Conservation (phyloP, 805 yeast genomes). For the Yamadazyma scolyti region DNA sequence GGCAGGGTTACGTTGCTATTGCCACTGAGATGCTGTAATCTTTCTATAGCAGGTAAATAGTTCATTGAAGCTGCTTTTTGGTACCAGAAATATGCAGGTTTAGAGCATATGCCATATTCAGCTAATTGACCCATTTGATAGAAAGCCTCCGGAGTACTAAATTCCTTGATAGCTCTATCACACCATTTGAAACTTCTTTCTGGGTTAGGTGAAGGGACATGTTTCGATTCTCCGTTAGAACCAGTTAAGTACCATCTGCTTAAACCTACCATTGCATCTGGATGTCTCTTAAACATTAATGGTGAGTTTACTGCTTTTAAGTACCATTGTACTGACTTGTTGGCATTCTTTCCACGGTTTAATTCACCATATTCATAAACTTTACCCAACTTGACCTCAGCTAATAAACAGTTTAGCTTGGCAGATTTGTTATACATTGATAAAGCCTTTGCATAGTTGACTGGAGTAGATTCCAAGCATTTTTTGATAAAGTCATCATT, state of each 20-base stretch:
- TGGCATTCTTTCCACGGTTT: slow-evolving; percentile 34
- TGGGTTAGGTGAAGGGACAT: slow-evolving; percentile 33
- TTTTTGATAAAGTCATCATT: slow-evolving; percentile 33
- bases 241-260: slow-evolving; percentile 39
- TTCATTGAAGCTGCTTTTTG: slow-evolving; percentile 33
- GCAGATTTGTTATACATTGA: slow-evolving; percentile 41
- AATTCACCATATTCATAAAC: slow-evolving; percentile 42
- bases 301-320: slow-evolving; percentile 40
- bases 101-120: slow-evolving; percentile 29
- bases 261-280: slow-evolving; percentile 44
- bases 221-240: slow-evolving; percentile 28
- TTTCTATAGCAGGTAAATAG: slow-evolving; percentile 23
- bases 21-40: slow-evolving; percentile 11
- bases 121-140: slow-evolving; percentile 37
- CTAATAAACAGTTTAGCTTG: slow-evolving; percentile 34
- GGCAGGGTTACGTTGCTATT: background rate
- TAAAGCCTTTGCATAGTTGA: slow-evolving; percentile 40
- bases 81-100: slow-evolving; percentile 28
- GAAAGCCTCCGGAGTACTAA: slow-evolving; percentile 34
- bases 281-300: slow-evolving; percentile 35
- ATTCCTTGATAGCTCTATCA: slow-evolving; percentile 39
- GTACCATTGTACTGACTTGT: slow-evolving; percentile 44
- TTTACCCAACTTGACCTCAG: slow-evolving; percentile 40
- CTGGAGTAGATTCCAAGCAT: slow-evolving; percentile 35
- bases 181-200: slow-evolving; percentile 41